Percentiles rank a stretch among this genome's conserved stretches.
These are phyloP conservation scores for Podaxis sp. DNA, from an alignment of 768 basidiomycete genomes.

Conservation along the genomic window DNA sequence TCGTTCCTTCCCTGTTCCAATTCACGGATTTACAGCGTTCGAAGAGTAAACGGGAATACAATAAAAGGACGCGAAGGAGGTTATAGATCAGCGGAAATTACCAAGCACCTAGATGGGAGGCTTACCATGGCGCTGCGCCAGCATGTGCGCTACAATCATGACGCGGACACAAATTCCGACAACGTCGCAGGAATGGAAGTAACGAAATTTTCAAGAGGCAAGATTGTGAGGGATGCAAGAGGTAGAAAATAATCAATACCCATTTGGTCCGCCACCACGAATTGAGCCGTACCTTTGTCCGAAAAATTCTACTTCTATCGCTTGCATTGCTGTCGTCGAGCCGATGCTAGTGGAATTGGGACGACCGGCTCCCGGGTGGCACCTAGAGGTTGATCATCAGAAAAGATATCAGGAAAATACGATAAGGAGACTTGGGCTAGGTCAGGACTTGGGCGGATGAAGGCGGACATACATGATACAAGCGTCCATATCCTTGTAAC, in stretches of 20 bases:
- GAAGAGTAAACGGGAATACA: background rate
- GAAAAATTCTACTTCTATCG: slow-evolving; percentile 67
- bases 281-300: slow-evolving; percentile 61
- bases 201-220: background rate
- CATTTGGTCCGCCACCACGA: background rate
- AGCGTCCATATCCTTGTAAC: slow-evolving; percentile 77
- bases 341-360: slow-evolving; percentile 49
- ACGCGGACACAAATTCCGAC: slow-evolving; percentile 4
- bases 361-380: slow-evolving; percentile 66
- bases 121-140: slow-evolving; percentile 72
- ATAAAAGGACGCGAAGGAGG: background rate
- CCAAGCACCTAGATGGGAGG: slow-evolving; percentile 9
- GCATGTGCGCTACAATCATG: slow-evolving; percentile 65
- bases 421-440: background rate
- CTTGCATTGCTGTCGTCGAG: slow-evolving; percentile 62
- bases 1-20: slow-evolving; percentile 66
- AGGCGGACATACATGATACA: slow-evolving; percentile 63
- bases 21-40: background rate
- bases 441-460: background rate
- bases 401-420: background rate
- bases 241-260: slow-evolving; percentile 2
- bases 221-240: slow-evolving; percentile 1
- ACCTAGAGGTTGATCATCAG: slow-evolving; percentile 45
- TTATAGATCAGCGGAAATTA: background rate
- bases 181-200: slow-evolving; percentile 9